Evolutionary conservation across 805 yeast genomes (phyloP), one percentile per base, ranked within the genome.

Genomic region (Candida boleticola): DNA sequence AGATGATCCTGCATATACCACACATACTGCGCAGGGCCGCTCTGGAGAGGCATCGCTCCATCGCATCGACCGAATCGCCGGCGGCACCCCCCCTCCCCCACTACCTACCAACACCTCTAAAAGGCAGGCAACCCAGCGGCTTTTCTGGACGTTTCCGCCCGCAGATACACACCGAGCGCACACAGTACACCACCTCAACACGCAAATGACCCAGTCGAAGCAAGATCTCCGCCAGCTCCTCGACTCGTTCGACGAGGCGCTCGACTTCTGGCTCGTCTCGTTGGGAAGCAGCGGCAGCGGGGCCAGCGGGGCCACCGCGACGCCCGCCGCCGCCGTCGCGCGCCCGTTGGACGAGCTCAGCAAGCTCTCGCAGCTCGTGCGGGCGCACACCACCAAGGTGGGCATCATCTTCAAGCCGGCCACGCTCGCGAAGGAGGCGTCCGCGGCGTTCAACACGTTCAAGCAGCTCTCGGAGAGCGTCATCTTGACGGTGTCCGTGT

Each of bases 321-420:
- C 60, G 42, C 46, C 54, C 41, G 37, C 66, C 13, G 60, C 73
- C 11, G 46, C 44, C 20, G 68, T 80, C 2, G 63, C 54, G 5
- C 50, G 65, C 5, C 83, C 87, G 3, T 49, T 79, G 6, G 66
- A 62, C 4, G 95, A 88, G 51, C 52, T 86, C 13, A 59, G 55
- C 4, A 89, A 88, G 55, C 53, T 85, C 5, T 58, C 79, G 16
- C 71, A 76, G 43, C 64, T 88, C 30, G 68, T 83, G 6, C 81
- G 74, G 58, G 89, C 96, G 1, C 89, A 86, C 56, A 71, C 83
- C 2, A 88, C 96, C 2, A 87, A 87, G 57, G 66, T 86, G 4
- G 90, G 89, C 1, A 73, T 84, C 21, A 76, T 83, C 0, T 84
- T 80, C 65, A 80, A 79, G 51, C 82, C 86, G 2, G 80, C 81